Conservation (phyloP, 768 basidiomycete genomes). For the Suillus bovinus region DNA sequence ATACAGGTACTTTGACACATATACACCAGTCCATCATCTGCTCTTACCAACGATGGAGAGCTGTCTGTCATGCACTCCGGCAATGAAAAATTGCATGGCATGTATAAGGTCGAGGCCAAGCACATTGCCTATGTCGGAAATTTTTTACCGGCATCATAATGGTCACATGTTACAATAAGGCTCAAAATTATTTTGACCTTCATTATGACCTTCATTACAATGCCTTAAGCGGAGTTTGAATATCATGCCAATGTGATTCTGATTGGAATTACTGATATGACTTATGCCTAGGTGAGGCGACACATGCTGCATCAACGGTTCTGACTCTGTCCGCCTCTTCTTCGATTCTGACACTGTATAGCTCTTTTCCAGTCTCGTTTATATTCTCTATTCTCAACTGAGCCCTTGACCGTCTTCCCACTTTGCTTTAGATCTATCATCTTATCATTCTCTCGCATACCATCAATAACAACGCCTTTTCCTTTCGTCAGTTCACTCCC, state of each 20-base stretch:
- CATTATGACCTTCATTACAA: background rate
- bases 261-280: too few relatives aligned
- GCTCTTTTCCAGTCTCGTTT: too few relatives aligned
- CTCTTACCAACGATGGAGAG: background rate
- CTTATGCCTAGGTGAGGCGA: too few relatives aligned
- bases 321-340: too few relatives aligned
- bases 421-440: too few relatives aligned
- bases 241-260: background rate
- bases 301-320: too few relatives aligned
- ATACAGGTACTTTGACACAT: background rate
- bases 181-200: background rate
- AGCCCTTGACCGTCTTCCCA: too few relatives aligned
- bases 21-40: background rate
- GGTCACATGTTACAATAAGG: background rate
- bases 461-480: too few relatives aligned
- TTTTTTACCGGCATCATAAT: background rate
- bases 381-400: too few relatives aligned
- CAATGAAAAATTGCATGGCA: background rate
- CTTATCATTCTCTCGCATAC: too few relatives aligned
- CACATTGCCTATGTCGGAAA: background rate
- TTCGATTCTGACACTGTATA: too few relatives aligned
- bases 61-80: background rate
- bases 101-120: background rate
- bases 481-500: too few relatives aligned
- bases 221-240: background rate